phyloP scores from a whole-genome alignment of 257 asterid genomes.

The Solanum virginianum region DNA sequence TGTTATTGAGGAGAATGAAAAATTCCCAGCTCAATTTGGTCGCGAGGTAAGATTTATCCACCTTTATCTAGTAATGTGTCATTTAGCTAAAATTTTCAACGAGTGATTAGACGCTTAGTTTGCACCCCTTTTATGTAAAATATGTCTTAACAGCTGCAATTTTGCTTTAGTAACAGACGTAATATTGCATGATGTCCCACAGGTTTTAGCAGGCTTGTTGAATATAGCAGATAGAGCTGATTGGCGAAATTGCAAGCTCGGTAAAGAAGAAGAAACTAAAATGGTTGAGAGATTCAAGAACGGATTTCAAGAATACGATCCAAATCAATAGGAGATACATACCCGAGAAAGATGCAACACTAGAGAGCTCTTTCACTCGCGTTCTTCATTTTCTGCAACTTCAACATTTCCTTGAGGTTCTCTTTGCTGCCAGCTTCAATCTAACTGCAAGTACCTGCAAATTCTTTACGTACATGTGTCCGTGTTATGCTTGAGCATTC shows the following conservation, averaged over 20 bases:
- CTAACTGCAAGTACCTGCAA: not conserved
- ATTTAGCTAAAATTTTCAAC: not conserved
- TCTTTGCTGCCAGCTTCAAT: not conserved
- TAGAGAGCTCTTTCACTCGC: not conserved
- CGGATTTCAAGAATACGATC: slow-evolving; percentile 51
- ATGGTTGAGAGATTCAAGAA: slow-evolving; percentile 58
- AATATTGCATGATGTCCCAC: not conserved
- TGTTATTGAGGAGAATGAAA: slow-evolving; percentile 64
- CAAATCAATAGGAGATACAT: slow-evolving; percentile 30
- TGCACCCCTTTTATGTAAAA: not conserved
- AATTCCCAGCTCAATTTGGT: slow-evolving; percentile 84
- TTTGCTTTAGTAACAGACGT: not conserved
- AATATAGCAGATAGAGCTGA: slow-evolving; percentile 84
- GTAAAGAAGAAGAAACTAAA: slow-evolving; percentile 67
- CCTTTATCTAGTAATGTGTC: not conserved
- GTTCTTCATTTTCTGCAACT: not conserved
- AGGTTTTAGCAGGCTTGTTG: slow-evolving; percentile 95
- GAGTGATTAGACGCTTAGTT: not conserved
- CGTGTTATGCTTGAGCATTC: not conserved
- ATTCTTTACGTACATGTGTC: not conserved
- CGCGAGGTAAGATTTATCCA: slow-evolving; percentile 56
- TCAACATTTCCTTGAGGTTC: not conserved
- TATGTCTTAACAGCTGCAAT: not conserved
- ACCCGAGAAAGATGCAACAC: slow-evolving; percentile 11
- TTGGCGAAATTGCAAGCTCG: slow-evolving; percentile 80